phyloP scores from a whole-genome alignment of 2,329 filamentous ascomycete genomes.

The Xenoacremonium recifei region DNA sequence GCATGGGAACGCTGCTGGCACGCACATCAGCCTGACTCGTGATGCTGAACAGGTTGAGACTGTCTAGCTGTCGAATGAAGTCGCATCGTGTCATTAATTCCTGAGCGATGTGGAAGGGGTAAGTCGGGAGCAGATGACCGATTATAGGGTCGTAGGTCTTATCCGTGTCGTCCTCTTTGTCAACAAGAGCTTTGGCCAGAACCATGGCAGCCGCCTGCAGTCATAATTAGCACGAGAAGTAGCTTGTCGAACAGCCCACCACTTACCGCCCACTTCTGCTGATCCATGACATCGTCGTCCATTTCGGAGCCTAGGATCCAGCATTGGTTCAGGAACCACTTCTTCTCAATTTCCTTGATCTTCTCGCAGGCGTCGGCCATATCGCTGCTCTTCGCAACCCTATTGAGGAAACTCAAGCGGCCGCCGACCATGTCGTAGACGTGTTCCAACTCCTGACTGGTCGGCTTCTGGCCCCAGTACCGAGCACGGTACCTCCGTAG shows the following conservation, averaged over 20 bases:
- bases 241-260: background rate
- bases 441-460: conserved; percentile 60
- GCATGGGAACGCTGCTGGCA: conserved; percentile 95
- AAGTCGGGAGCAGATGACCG: conserved; percentile 77
- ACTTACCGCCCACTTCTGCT: conserved; percentile 90
- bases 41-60: conserved; percentile 93
- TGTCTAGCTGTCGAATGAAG: conserved; percentile 90
- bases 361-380: conserved; percentile 79
- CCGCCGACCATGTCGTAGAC: conserved; percentile 88
- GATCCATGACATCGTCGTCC: conserved; percentile 98
- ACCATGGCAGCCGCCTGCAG: conserved; percentile 84
- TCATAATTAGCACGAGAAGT: conserved; percentile 9
- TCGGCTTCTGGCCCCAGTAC: conserved; percentile 66
- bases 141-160: conserved; percentile 62
- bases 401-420: conserved; percentile 81
- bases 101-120: conserved; percentile 78
- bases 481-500: conserved; percentile 76
- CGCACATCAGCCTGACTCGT: conserved; percentile 83
- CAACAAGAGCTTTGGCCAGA: conserved; percentile 86
- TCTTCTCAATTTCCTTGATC: conserved; percentile 68
- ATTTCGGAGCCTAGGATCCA: conserved; percentile 71
- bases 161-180: conserved; percentile 68
- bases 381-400: conserved; percentile 81
- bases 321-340: conserved; percentile 76
- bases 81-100: conserved; percentile 95